Evolutionary conservation across 768 basidiomycete genomes (phyloP).

Genomic region (Cystofilobasidium macerans): DNA sequence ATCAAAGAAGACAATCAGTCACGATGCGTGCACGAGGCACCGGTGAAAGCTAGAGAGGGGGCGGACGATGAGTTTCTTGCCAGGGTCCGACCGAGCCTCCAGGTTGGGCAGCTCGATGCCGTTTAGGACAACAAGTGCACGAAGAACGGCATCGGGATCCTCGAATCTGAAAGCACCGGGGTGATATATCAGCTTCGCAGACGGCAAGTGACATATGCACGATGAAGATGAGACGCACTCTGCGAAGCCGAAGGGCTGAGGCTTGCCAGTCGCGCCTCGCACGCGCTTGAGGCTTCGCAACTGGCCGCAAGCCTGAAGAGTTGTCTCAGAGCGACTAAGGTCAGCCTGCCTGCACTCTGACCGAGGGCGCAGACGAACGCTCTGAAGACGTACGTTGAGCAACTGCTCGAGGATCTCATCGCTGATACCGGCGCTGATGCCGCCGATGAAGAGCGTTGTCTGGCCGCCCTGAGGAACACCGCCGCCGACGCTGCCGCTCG

Average conservation of each 20-base stretch:
- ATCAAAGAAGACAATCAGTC: conserved; percentile 29
- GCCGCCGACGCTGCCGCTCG: not conserved
- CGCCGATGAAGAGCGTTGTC: conserved; percentile 77
- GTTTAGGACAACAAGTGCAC: conserved; percentile 58
- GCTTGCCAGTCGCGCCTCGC: conserved; percentile 81
- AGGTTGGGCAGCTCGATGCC: conserved; percentile 53
- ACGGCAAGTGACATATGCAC: not conserved
- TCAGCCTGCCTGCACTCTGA: no score
- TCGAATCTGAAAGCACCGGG: conserved; percentile 42
- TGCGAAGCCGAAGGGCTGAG: conserved; percentile 94
- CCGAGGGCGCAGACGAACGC: no score
- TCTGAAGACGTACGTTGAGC: conserved; percentile 56
- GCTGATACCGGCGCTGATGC: conserved; percentile 84
- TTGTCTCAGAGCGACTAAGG: no score
- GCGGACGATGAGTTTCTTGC: conserved; percentile 60
- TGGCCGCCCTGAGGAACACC: not conserved
- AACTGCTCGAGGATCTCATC: conserved; percentile 69
- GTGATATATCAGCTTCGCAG: not conserved
- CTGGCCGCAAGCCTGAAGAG: conserved; percentile 69
- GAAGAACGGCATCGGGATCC: conserved; percentile 78
- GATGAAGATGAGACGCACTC: conserved; percentile 44
- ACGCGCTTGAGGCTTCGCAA: conserved; percentile 84
- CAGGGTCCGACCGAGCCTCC: conserved; percentile 48
- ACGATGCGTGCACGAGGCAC: conserved; percentile 3
- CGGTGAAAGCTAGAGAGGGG: conserved; percentile 2